phyloP scores from a whole-genome alignment of 495 filamentous ascomycete species.

The Coniosporium apollinis region DNA sequence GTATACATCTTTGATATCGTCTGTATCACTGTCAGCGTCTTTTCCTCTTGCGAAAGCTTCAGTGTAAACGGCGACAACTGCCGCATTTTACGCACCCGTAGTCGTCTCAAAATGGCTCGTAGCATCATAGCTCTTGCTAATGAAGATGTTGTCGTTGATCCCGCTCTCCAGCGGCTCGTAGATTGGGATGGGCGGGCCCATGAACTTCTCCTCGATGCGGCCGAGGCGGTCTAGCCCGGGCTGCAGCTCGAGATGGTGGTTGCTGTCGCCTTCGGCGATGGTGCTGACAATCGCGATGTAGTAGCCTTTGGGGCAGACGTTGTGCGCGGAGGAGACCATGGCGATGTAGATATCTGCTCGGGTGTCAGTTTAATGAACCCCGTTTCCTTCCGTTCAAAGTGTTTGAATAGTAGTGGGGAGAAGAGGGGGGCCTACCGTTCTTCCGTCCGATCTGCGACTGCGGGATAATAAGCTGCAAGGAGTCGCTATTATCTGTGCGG shows the following conservation, averaged over 20 bases:
- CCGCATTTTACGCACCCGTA: constrained; percentile 33
- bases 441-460: constrained; percentile 91
- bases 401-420: not conserved
- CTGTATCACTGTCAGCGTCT: constrained; percentile 21
- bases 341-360: constrained; percentile 87
- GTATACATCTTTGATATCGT: constrained; percentile 92
- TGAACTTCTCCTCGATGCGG: constrained; percentile 91
- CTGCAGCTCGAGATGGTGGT: constrained; percentile 90
- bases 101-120: constrained; percentile 95
- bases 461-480: constrained; percentile 89
- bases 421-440: constrained; percentile 47
- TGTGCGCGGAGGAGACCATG: constrained; percentile 87
- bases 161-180: constrained; percentile 87
- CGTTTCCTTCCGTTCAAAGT: no score
- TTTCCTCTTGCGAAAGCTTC: not conserved
- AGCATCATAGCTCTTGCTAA: constrained; percentile 96
- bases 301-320: constrained; percentile 97
- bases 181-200: constrained; percentile 77
- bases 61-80: not conserved
- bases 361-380: no score
- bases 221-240: constrained; percentile 89
- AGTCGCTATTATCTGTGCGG: constrained; percentile 76
- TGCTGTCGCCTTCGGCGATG: constrained; percentile 77
- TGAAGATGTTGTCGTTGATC: constrained; percentile 79
- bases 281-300: constrained; percentile 98